Evolutionary conservation across 2,329 filamentous ascomycete species (phyloP).

Genomic region (Trichoderma simmonsii): DNA sequence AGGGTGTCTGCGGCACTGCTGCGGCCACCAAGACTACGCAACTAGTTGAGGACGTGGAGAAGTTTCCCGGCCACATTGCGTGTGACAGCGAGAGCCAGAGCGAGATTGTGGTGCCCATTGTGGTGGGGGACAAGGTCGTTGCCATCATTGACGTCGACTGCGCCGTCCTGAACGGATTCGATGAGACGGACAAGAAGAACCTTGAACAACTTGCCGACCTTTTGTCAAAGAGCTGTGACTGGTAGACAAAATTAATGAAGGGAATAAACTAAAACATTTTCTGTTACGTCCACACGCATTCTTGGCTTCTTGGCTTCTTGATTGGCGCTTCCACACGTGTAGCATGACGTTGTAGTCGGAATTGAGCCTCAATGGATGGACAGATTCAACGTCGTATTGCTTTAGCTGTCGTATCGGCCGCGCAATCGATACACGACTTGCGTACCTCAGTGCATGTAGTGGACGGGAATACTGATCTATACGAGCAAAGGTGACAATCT

Average conservation of each 20-base stretch:
- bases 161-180: constrained; percentile 62
- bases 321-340: neutral
- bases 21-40: constrained; percentile 60
- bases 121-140: constrained; percentile 51
- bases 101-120: constrained; percentile 77
- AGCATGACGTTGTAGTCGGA: neutral
- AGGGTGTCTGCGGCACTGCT: constrained; percentile 73
- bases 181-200: constrained; percentile 61
- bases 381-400: neutral
- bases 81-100: constrained; percentile 74
- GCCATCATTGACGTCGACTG: constrained; percentile 82
- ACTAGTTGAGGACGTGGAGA: constrained; percentile 66
- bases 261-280: neutral
- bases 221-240: constrained; percentile 62
- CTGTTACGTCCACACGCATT: neutral
- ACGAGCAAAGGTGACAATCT: neutral
- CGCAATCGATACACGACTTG: neutral
- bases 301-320: neutral
- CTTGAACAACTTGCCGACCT: constrained; percentile 65
- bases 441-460: neutral
- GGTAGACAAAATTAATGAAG: constrained; percentile 40
- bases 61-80: constrained; percentile 77
- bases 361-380: neutral
- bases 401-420: neutral
- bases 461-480: neutral